phyloP scores from a whole-genome alignment of 495 filamentous ascomycete species.

The Aspergillus asperescens region DNA sequence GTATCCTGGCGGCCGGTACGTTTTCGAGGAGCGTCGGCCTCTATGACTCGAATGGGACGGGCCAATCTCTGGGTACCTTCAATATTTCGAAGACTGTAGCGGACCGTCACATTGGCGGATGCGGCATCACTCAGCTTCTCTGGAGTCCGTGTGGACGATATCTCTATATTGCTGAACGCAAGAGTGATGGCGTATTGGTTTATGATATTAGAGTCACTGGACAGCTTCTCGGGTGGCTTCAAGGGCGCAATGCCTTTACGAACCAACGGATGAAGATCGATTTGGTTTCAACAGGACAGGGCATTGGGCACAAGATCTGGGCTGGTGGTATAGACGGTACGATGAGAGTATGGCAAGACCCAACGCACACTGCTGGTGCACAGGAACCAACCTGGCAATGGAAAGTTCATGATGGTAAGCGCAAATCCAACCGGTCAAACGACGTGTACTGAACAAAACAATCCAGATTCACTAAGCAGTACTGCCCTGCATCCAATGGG shows the following conservation, averaged over 20 bases:
- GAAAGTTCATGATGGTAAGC: constrained; percentile 50
- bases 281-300: constrained; percentile 42
- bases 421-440: not conserved
- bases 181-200: constrained; percentile 64
- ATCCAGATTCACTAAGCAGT: constrained; percentile 53
- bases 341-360: constrained; percentile 70
- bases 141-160: constrained; percentile 90
- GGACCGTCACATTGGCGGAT: constrained; percentile 49
- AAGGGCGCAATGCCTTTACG: constrained; percentile 62
- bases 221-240: constrained; percentile 61
- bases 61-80: constrained; percentile 65
- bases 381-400: constrained; percentile 54
- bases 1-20: constrained; percentile 76
- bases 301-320: constrained; percentile 69
- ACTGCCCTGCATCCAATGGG: constrained; percentile 62
- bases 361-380: constrained; percentile 49
- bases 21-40: constrained; percentile 70
- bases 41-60: constrained; percentile 64
- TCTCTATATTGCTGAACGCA: constrained; percentile 79
- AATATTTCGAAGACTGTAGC: constrained; percentile 37
- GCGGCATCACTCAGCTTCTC: constrained; percentile 65
- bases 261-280: constrained; percentile 79
- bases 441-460: constrained; percentile 8
- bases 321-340: constrained; percentile 75
- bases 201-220: constrained; percentile 79